phyloP scores from a whole-genome alignment of 805 yeast species.

The Pichia phayaonensis region DNA sequence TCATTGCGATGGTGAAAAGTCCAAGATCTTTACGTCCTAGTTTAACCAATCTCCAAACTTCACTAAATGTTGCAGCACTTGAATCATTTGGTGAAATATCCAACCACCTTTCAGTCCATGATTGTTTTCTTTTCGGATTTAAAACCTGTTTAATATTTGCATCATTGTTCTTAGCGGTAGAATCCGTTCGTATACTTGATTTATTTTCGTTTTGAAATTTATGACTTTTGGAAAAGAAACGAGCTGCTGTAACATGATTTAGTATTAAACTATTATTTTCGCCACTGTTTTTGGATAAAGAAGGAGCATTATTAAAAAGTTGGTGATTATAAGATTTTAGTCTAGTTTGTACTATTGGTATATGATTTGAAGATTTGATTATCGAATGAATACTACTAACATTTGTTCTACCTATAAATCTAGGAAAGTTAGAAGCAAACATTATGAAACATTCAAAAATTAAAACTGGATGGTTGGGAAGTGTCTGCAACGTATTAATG shows the following conservation, averaged over 20 bases:
- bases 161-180: background rate
- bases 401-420: background rate
- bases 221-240: background rate
- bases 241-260: background rate
- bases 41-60: slow-evolving; percentile 33
- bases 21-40: slow-evolving; percentile 40
- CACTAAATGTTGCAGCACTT: slow-evolving; percentile 28
- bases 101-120: slow-evolving; percentile 26
- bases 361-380: background rate
- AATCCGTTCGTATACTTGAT: background rate
- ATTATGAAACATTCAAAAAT: background rate
- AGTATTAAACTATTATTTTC: background rate
- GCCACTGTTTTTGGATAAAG: background rate
- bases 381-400: background rate
- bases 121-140: background rate
- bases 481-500: background rate
- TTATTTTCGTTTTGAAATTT: background rate
- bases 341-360: background rate
- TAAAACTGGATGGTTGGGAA: background rate
- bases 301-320: background rate
- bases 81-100: slow-evolving; percentile 28
- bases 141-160: background rate
- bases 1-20: slow-evolving; percentile 35
- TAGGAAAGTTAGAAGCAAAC: background rate
- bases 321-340: background rate